Base-by-base conservation (phyloP, 1,284 basidiomycete genomes). In the Ceratobasidium theobromae region DNA sequence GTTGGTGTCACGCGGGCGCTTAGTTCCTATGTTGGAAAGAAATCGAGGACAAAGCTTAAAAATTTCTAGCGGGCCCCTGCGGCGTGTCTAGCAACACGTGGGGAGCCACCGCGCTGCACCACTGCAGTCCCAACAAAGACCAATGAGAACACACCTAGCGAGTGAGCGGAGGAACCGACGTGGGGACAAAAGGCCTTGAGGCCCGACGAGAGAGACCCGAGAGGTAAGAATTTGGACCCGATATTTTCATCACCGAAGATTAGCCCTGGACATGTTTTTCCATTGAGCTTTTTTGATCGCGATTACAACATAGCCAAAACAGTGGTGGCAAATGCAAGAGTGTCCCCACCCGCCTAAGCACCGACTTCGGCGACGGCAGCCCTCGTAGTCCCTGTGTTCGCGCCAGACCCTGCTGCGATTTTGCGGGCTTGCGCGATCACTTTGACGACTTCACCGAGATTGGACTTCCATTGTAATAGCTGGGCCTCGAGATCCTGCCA, bases 401-500 rank as follows among this genome's bases (percentile, higher is more conserved):
- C 18, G 27, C 65, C 55, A 14, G 57, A 35, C 21, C 53, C 62
- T 33, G 54, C 53, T 30, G 62, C 67, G 8, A 81, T 80, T 75
- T 79, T 82, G 72, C 82, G 82, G 21, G 87, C 85, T 32, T 79
- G 79, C 28, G 81, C 80, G 55, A 92, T 82, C 40, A 88, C 85
- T 33, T 88, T 88, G 66, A 89, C 77, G 41, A 93, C 85, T 65
- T 82, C 78, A 11, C 81, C 80, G 45, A 93, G 78, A 23, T 87
- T 85, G 0, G 82, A 75, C 76, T 94, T 92, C 93, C 94, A 97
- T 51, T 87, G 84, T 18, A 85, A 73, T 30, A 97, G 77, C 35
- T 93, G 82, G 75, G 86, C 85, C 76, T 93, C 90, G 46, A 97
- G 82, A 23, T 84, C 80, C 74, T 87, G 82, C 94, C 94, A 97